Evolutionary conservation across 495 filamentous ascomycete species (phyloP).

Genomic region (Cladorrhinum samala): DNA sequence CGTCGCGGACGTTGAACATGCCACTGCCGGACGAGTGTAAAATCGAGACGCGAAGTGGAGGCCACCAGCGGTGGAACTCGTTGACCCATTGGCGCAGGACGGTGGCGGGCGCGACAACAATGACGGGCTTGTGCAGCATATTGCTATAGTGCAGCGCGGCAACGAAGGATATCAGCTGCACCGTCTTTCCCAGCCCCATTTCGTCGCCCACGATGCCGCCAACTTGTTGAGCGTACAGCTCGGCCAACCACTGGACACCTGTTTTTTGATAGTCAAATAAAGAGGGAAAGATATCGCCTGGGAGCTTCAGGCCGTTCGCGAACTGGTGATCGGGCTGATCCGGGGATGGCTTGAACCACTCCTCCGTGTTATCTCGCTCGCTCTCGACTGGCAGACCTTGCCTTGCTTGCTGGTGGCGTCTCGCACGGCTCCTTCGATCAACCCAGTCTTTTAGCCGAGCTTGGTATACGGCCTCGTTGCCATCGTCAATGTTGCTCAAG

Average conservation of each 20-base stretch:
- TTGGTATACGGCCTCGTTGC: slow-evolving; percentile 80
- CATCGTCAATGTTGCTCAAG: slow-evolving; percentile 78
- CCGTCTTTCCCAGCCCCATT: slow-evolving; percentile 95
- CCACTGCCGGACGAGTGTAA: slow-evolving; percentile 92
- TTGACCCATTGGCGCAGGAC: slow-evolving; percentile 97
- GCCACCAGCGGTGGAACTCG: slow-evolving; percentile 98
- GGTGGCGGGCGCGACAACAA: slow-evolving; percentile 88
- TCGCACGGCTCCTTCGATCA: slow-evolving; percentile 58
- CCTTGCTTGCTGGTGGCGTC: slow-evolving; percentile 41
- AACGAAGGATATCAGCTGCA: slow-evolving; percentile 87
- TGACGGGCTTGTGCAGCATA: slow-evolving; percentile 71
- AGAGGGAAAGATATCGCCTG: slow-evolving; percentile 83
- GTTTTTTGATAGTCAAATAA: slow-evolving; percentile 95
- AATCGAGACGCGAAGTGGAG: slow-evolving; percentile 86
- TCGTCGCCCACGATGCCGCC: slow-evolving; percentile 96
- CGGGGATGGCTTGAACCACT: slow-evolving; percentile 85
- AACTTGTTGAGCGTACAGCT: slow-evolving; percentile 79
- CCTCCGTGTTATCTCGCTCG: slow-evolving; percentile 45
- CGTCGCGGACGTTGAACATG: slow-evolving; percentile 74
- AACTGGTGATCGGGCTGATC: slow-evolving; percentile 65
- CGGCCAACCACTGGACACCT: slow-evolving; percentile 93
- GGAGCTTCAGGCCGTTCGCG: slow-evolving; percentile 69
- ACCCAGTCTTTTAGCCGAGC: slow-evolving; percentile 70
- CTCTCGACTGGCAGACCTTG: slow-evolving; percentile 25
- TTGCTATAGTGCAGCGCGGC: slow-evolving; percentile 87